These are phyloP conservation scores for Lagerstroemia fauriei DNA, from an alignment of 441 rosid species.

Conservation along the genomic window DNA sequence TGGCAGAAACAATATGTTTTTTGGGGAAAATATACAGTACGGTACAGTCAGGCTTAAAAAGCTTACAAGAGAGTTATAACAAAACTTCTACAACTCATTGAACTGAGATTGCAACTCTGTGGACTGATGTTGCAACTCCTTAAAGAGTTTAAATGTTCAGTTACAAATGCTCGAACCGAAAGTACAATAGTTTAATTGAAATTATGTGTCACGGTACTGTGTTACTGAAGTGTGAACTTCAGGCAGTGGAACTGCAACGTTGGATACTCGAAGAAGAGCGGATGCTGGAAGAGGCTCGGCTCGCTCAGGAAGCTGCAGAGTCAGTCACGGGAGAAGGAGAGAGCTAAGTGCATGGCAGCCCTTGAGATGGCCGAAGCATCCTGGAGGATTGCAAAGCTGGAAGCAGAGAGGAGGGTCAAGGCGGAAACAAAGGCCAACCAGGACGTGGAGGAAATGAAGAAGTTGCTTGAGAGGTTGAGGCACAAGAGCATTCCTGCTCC, in stretches of 20 bases:
- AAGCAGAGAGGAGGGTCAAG: conserved; percentile 44
- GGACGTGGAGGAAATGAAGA: conserved; percentile 39
- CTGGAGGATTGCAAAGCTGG: conserved; percentile 45
- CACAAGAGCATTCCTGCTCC: not conserved
- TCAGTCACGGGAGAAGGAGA: conserved; percentile 47
- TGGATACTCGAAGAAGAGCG: conserved; percentile 48
- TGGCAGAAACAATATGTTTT: no score
- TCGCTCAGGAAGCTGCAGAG: conserved; percentile 50
- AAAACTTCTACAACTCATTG: no score
- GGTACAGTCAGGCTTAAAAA: no score
- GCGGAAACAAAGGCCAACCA: conserved; percentile 40
- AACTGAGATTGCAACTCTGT: no score
- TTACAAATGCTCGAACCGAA: no score
- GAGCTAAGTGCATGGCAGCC: conserved; percentile 48
- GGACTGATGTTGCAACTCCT: no score
- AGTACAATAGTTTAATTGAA: no score
- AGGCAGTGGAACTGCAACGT: conserved; percentile 61
- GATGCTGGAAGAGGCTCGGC: conserved; percentile 42
- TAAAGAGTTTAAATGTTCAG: no score
- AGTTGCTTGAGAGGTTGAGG: conserved; percentile 23
- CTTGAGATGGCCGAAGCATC: conserved; percentile 53
- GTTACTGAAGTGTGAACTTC: conserved; percentile 6
- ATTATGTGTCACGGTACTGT: not conserved
- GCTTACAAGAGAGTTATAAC: no score
- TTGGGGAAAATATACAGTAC: no score